Evolutionary conservation across 352 stramenopile genomes (phyloP).

Genomic region (Chrysophaeum taylorii): DNA sequence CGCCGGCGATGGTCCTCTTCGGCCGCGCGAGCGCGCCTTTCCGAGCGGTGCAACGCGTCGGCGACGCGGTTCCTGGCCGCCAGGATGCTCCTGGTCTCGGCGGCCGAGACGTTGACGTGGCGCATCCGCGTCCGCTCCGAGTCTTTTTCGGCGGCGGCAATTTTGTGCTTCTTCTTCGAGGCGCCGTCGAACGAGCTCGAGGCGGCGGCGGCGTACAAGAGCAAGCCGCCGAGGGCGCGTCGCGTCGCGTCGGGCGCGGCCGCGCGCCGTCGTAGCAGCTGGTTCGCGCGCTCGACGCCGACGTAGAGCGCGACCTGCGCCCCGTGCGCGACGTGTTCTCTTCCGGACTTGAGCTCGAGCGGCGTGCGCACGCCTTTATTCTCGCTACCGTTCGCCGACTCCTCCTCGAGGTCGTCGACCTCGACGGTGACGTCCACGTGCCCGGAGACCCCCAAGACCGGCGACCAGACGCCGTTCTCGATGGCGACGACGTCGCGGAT

Average conservation of each 20-base stretch:
- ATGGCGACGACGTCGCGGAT: not conserved
- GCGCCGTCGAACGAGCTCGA: no score
- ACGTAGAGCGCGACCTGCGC: not conserved
- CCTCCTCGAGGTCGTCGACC: not conserved
- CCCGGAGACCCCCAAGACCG: not conserved
- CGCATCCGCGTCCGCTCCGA: not conserved
- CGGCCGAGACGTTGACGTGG: not conserved
- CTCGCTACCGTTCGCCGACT: no score
- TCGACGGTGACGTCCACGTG: not conserved
- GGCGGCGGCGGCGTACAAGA: not conserved
- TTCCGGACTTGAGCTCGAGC: conserved; percentile 2
- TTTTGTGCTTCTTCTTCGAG: not conserved
- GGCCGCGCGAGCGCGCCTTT: not conserved
- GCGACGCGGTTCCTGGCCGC: not conserved
- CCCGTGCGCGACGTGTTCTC: not conserved
- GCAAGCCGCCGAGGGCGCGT: not conserved
- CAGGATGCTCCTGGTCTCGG: not conserved
- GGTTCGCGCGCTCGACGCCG: not conserved
- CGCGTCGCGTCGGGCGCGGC: no score
- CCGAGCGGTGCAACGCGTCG: not conserved
- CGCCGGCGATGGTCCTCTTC: no score
- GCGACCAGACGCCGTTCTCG: not conserved
- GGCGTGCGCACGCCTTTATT: not conserved
- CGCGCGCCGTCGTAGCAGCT: not conserved
- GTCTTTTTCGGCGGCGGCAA: no score